These are phyloP conservation scores for Rosa lucieae DNA, from an alignment of 306 rosid genomes.

Conservation along the genomic window DNA sequence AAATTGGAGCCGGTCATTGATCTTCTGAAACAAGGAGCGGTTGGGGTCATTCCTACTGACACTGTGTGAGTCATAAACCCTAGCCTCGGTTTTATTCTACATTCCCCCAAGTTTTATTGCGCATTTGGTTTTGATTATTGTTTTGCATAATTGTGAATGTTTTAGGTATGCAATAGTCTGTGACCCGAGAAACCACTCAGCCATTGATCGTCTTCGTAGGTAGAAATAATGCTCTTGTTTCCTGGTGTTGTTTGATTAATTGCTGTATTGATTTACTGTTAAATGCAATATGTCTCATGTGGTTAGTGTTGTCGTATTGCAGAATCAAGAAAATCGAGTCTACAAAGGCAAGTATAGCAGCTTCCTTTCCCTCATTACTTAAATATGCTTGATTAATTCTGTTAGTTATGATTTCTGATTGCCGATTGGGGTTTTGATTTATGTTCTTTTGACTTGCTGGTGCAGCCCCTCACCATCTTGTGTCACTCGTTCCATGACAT, in stretches of 20 bases:
- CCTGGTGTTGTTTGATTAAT: neutral
- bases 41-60: constrained; percentile 93
- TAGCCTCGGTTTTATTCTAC: neutral
- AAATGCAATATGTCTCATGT: neutral
- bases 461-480: constrained; percentile 92
- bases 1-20: constrained; percentile 68
- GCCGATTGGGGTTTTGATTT: neutral
- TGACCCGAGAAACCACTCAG: constrained; percentile 73
- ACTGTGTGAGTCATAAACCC: constrained; percentile 48
- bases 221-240: constrained; percentile 16
- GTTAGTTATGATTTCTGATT: constrained; percentile 10
- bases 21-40: constrained; percentile 80
- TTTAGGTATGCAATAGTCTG: constrained; percentile 83
- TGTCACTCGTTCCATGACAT: constrained; percentile 93
- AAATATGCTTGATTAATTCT: neutral
- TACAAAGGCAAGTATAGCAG: constrained; percentile 59
- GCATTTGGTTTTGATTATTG: neutral
- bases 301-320: constrained; percentile 38
- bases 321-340: constrained; percentile 86
- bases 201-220: constrained; percentile 94
- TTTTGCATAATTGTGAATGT: neutral
- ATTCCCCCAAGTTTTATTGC: neutral
- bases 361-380: constrained; percentile 23
- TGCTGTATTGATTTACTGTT: neutral
- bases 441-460: neutral